Percentiles rank a stretch among this genome's conserved stretches.
phyloP scores from a whole-genome alignment of 192 early-diverging fungal species.

The Coemansia sp. region DNA sequence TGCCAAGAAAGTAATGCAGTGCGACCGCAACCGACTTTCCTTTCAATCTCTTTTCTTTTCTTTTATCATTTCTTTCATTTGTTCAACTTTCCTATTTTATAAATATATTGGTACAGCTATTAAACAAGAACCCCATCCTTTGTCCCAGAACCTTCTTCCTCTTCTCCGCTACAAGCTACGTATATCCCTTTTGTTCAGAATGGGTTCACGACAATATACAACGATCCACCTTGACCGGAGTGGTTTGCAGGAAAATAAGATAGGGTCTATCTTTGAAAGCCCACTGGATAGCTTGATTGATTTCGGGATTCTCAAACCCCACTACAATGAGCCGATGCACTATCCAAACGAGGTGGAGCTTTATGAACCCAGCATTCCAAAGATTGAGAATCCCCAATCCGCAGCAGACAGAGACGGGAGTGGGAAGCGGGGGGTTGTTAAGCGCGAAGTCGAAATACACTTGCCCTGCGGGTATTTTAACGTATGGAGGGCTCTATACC shows the following conservation, averaged over 20 bases:
- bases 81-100: too few relatives aligned
- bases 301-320: constrained; percentile 35
- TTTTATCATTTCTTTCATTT: not conserved
- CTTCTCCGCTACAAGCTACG: not conserved
- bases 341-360: constrained; percentile 49
- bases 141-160: not conserved
- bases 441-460: constrained; percentile 28
- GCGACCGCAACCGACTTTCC: not conserved
- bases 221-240: not conserved
- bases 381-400: not conserved
- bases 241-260: not conserved
- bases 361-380: constrained; percentile 33
- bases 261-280: constrained; percentile 16
- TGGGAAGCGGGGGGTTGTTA: not conserved
- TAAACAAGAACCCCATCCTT: not conserved
- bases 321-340: constrained; percentile 41
- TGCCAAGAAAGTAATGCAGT: too few relatives aligned
- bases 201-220: constrained; percentile 8
- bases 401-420: not conserved
- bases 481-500: constrained; percentile 46
- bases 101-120: not conserved
- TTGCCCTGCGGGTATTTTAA: constrained; percentile 50
- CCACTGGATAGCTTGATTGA: constrained; percentile 21
- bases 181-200: not conserved
- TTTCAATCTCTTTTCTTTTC: not conserved